Evolutionary conservation across 2,329 filamentous ascomycete species (phyloP), one percentile per base, ranked within the genome.

Genomic region (Aspergillus spinulosporus): DNA sequence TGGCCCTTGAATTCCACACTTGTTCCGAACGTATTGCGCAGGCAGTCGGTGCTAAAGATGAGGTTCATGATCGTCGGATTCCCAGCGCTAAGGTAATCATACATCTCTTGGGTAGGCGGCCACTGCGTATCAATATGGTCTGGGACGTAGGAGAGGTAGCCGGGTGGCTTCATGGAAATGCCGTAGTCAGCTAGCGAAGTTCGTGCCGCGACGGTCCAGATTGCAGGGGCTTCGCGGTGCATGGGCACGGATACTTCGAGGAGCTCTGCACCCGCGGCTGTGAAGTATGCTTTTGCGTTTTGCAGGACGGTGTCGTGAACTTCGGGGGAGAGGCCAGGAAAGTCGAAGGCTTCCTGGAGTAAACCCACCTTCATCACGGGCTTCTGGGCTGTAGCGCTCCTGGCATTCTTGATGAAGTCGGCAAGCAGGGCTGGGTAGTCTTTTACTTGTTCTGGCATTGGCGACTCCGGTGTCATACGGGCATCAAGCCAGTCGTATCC

Each of bases 401-500:
- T 43, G 3, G 11, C 40, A 21, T 3, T 39, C n/a, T 3, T 4
- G 0, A 75, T 75, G 32, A 66, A 68, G 5, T 71, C 77, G 1
- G 75, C 66, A 2, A 76, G 63, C 0, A 65, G 55, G 14, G 59
- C 56, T 14, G 68, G 66, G 54, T 78, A 77, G 4, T 69, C 60
- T 3, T 64, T 62, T 2, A 76, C 71, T 7, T 68, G 59, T 6
- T 62, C 44, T 21, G 65, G 64, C 14, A 78, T 64, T 0, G 74
- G 74, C 1, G 73, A 70, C 57, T 72, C 70, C 5, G 75, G 74
- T 1, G 68, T 71, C 67, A 72, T 72, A 6, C 75, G 70, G 0
- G 72, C 66, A 61, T 83, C 80, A n/a, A 81, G 71, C 9, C 78
- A 77, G 62, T 83, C 80, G 46, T 73, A 73, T 1, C 80, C 80